A percentile compares a stretch with the other conserved stretches of the same genome.
Conservation (phyloP, 345 rosid species). For the Linum lewisii region DNA sequence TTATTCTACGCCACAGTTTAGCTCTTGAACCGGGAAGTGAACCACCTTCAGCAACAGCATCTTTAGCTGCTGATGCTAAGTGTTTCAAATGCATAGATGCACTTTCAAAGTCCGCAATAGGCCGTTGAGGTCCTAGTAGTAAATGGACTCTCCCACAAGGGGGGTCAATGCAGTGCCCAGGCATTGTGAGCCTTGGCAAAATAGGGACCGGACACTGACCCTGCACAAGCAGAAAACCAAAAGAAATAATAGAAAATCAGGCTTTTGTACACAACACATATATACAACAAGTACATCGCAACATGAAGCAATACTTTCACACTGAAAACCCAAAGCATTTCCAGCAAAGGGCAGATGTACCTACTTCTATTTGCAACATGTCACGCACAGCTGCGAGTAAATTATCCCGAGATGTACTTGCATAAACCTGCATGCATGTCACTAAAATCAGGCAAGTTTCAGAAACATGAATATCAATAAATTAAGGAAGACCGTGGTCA, state of each 20-base stretch:
- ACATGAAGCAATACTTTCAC: conserved; percentile 3
- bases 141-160: conserved; percentile 90
- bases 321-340: conserved; percentile 9
- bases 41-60: conserved; percentile 98
- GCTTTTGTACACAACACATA: conserved; percentile 2
- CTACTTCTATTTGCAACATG: conserved; percentile 89
- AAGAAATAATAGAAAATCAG: conserved; percentile 11
- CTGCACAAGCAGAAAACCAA: conserved; percentile 30
- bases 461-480: conserved; percentile 8
- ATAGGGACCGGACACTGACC: conserved; percentile 78
- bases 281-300: neutral
- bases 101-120: conserved; percentile 56
- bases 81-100: conserved; percentile 86
- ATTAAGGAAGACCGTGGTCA: conserved; percentile 10
- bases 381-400: conserved; percentile 97
- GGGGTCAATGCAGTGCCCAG: conserved; percentile 97
- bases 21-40: conserved; percentile 95
- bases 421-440: conserved; percentile 51
- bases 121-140: conserved; percentile 38
- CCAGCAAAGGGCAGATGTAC: conserved; percentile 32
- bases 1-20: conserved; percentile 93
- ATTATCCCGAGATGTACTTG: conserved; percentile 94
- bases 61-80: conserved; percentile 93
- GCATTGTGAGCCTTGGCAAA: conserved; percentile 94
- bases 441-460: conserved; percentile 21